phyloP scores from a whole-genome alignment of 1,284 basidiomycete genomes.

The Trametes polyzona region DNA sequence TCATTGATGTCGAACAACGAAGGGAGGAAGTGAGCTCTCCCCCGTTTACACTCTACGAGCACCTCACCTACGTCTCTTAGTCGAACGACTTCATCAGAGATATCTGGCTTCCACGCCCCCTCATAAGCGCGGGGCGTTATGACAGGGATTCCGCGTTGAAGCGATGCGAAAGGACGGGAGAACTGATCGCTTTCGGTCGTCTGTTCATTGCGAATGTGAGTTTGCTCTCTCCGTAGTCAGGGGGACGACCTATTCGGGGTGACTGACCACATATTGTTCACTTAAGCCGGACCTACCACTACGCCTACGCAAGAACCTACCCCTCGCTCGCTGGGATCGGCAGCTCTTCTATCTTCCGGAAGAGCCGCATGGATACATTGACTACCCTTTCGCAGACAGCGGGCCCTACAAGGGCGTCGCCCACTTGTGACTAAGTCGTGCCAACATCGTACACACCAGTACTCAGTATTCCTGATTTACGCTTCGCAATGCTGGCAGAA shows the following conservation, averaged over 20 bases:
- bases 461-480: no score
- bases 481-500: no score
- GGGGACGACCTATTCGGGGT: no score
- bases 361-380: slow-evolving; percentile 37
- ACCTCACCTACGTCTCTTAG: background rate
- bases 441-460: no score
- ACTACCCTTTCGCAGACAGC: slow-evolving; percentile 36
- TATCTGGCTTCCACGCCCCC: slow-evolving; percentile 33
- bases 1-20: slow-evolving; percentile 10
- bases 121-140: slow-evolving; percentile 44
- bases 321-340: slow-evolving; percentile 27
- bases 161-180: slow-evolving; percentile 35
- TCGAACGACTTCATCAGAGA: slow-evolving; percentile 37
- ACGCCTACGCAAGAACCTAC: slow-evolving; percentile 38
- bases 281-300: slow-evolving; percentile 51
- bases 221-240: no score
- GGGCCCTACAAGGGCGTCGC: background rate
- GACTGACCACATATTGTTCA: background rate
- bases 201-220: slow-evolving; percentile 50
- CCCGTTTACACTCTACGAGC: background rate
- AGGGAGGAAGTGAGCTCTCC: background rate
- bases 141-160: slow-evolving; percentile 29
- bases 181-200: slow-evolving; percentile 51
- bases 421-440: no score
- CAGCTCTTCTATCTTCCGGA: slow-evolving; percentile 33